Evolutionary conservation across 2,329 filamentous ascomycete species (phyloP).

Genomic region (Talaromyces sp.): DNA sequence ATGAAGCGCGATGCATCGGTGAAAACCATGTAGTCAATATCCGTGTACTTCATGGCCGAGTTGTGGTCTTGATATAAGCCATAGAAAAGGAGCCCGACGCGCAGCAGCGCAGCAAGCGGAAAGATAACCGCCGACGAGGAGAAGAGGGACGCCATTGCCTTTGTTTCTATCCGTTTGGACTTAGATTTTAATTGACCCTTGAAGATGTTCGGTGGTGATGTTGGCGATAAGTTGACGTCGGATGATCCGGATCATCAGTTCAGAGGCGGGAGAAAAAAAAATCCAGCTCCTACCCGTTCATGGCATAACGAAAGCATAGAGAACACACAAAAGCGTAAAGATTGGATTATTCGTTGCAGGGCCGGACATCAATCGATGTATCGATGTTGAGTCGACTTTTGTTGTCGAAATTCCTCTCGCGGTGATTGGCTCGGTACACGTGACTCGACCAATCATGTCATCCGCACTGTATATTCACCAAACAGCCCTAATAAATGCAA

Average conservation of each 20-base stretch:
- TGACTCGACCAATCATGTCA: neutral
- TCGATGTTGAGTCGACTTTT: neutral
- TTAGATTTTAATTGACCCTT: neutral
- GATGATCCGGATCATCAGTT: neutral
- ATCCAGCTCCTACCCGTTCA: neutral
- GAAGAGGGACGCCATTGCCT: constrained; percentile 6
- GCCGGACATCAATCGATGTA: neutral
- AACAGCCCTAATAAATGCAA: neutral
- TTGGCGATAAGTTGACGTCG: neutral
- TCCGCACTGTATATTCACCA: neutral
- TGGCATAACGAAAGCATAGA: neutral
- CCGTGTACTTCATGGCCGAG: constrained; percentile 93
- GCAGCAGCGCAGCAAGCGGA: constrained; percentile 53
- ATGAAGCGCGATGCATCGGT: constrained; percentile 86
- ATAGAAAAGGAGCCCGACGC: constrained; percentile 72
- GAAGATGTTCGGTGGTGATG: neutral
- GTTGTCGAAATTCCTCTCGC: neutral
- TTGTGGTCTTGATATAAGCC: constrained; percentile 88
- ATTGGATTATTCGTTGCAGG: neutral
- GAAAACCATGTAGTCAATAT: constrained; percentile 98
- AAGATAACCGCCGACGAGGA: constrained; percentile 30
- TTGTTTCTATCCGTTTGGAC: neutral
- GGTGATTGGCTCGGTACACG: neutral
- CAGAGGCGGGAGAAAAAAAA: neutral
- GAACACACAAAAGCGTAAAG: neutral